Base-by-base conservation (phyloP, 805 yeast genomes). In the Tanozyma kutaoensis region DNA sequence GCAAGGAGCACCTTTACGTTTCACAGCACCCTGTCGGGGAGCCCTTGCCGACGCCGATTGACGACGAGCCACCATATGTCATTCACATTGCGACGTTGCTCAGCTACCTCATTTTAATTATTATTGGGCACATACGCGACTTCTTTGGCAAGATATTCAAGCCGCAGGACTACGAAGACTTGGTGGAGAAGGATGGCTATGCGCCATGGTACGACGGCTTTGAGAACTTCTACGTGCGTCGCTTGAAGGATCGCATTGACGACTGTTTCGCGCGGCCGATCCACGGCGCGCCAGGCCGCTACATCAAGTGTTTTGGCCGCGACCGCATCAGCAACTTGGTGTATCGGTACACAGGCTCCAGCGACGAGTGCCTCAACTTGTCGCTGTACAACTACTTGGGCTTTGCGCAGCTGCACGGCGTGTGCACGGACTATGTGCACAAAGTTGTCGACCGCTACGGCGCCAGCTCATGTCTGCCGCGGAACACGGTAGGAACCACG, bases 261-360 rank as follows among this genome's bases (percentile, higher is more conserved):
- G 97, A 88, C 55, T 84, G 95, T 52, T 91, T 91, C 51, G 82
- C 93, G 2, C 73, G 95, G 48, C 95, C 95, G 23, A 82, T 93
- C n/a, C 78, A 80, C 33, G 97, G 96, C 27, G 97, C 88, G 13
- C 97, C 99, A 1, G 99, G 99, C 15, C 72, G 99, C 50, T 76
- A 63, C 44, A 74, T 88, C 41, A 69, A 74, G 31, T 76, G 94
- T 42, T 75, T 77, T 42, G 86, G 84, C 42, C 72, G 98, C 41
- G 55, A 61, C 18, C 66, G 85, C n/a, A 15, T 15, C 17, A 15
- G 7, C 17, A 72, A 73, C 46, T 62, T 63, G 22, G 34, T 28
- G 8, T 82, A 77, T 46, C 64, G 72, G 19, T 81, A 78, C 45
- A 71, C 82, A 21, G 95, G 96, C 8, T 63, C 74, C 10, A 66